Evolutionary conservation across 2,329 filamentous ascomycete genomes (phyloP).

Genomic region (Hymenoscyphus fructigenus): DNA sequence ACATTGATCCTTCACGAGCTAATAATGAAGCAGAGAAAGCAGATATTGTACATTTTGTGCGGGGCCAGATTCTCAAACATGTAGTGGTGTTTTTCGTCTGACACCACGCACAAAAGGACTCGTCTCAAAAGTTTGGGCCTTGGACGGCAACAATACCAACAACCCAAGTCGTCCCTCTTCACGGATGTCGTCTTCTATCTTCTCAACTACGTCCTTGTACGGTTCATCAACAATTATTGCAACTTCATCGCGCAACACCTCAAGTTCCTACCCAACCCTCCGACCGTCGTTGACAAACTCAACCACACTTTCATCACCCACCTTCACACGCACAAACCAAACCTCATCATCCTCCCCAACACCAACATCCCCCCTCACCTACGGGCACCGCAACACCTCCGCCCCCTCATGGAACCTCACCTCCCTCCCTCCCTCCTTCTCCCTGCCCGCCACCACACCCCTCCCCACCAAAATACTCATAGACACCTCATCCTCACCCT

Average conservation of each 20-base stretch:
- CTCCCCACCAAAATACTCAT: neutral
- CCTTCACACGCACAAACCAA: neutral
- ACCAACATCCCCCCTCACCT: neutral
- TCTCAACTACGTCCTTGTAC: neutral
- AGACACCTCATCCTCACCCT: neutral
- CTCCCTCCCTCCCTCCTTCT: neutral
- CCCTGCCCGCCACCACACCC: neutral
- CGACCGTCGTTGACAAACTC: neutral
- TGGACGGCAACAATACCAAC: too few species aligned
- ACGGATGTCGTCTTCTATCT: neutral
- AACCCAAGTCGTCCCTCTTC: neutral
- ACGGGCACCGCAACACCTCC: neutral
- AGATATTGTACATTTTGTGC: conserved; percentile 13
- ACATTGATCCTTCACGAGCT: neutral
- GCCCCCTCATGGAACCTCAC: neutral
- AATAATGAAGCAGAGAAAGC: neutral
- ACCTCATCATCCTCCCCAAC: neutral
- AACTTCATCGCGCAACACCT: neutral
- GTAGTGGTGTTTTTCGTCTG: conserved; percentile 11
- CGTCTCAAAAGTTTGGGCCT: conserved; percentile 4
- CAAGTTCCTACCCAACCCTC: neutral
- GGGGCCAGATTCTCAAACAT: conserved; percentile 6
- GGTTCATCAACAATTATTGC: neutral
- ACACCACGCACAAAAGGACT: neutral
- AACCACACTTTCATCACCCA: neutral